A percentile compares a stretch with the other conserved stretches of the same genome.
These are phyloP conservation scores for Themeda triandra DNA, from an alignment of 176 grass and related monocot species.

Conservation along the genomic window DNA sequence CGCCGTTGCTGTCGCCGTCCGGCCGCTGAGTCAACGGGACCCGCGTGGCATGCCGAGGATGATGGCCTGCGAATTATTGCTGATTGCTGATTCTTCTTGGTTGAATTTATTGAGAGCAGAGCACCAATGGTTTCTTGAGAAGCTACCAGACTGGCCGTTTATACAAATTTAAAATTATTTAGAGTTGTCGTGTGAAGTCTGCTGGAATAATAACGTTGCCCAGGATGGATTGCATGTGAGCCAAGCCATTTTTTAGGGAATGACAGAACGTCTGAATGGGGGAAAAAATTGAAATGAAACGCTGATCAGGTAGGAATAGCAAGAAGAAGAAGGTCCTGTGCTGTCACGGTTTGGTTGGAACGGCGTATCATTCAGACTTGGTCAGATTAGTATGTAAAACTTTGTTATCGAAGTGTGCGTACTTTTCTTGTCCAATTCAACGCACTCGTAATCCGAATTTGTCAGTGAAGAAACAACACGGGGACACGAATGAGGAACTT, in stretches of 20 bases:
- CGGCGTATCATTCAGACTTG: not conserved
- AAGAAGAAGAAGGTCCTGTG: too few relatives aligned
- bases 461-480: not conserved
- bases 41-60: not conserved
- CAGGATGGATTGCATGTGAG: not conserved
- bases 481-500: not conserved
- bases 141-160: not conserved
- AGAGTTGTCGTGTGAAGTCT: too few relatives aligned
- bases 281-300: not conserved
- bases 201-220: not conserved
- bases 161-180: too few relatives aligned
- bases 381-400: constrained; percentile 11
- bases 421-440: not conserved
- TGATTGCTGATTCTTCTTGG: not conserved
- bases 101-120: not conserved
- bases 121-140: not conserved
- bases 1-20: not conserved
- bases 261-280: not conserved
- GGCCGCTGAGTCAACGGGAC: constrained; percentile 16
- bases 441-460: not conserved
- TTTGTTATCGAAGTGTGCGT: not conserved
- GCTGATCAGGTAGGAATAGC: not conserved
- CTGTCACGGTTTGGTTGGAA: constrained; percentile 16
- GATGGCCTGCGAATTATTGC: too few relatives aligned
- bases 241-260: not conserved